Base-by-base conservation (phyloP, 1,284 basidiomycete species). In the Ganoderma resinaceum region DNA sequence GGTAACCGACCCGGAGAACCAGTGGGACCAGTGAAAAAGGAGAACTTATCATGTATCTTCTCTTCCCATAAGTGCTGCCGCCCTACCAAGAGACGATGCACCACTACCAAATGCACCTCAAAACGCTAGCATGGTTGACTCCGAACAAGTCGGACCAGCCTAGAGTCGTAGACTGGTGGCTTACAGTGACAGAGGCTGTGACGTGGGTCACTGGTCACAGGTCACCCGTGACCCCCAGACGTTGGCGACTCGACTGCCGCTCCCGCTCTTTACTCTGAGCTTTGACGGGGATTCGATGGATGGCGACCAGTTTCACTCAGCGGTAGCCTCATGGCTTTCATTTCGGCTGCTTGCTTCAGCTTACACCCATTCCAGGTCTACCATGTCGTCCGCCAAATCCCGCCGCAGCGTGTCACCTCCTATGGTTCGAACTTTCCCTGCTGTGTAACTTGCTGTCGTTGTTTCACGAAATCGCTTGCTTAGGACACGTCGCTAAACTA, bases 401-500 rank as follows among this genome's bases (percentile, higher is more conserved):
- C 92, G 11, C 77, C 77, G 26, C 83, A 84, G 68, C 85, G 83
- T 75, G 90, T 92, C 7, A 93, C 92, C 0, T 91, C 86, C 66
- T 93, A 93, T 73, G 91, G 91, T 90, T 72, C 29, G 82, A 71
- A 23, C n/a, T 33, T 23, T 49, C n/a, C 18, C 23, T 31, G 23
- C 38, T 20, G 18, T 42, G 31, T 6, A 31, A 58, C 23, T 3
- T 62, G 1, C 35, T 20, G 43, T n/a, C n/a, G 20, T 33, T 18
- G 31, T 31, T 63, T 37, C 31, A 23, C 59, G 37, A 40, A 63
- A 12, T 26, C 26, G 62, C 20, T 33, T 43, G 29, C 46, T 61
- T 53, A 92, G 94, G 94, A 0, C 93, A 95, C 76, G 87, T 96
- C 62, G 94, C 95, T 11, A 95, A 91, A 75, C 82, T 96, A 23